Base-by-base conservation (phyloP, 306 rosid species). In the Vicia villosa region DNA sequence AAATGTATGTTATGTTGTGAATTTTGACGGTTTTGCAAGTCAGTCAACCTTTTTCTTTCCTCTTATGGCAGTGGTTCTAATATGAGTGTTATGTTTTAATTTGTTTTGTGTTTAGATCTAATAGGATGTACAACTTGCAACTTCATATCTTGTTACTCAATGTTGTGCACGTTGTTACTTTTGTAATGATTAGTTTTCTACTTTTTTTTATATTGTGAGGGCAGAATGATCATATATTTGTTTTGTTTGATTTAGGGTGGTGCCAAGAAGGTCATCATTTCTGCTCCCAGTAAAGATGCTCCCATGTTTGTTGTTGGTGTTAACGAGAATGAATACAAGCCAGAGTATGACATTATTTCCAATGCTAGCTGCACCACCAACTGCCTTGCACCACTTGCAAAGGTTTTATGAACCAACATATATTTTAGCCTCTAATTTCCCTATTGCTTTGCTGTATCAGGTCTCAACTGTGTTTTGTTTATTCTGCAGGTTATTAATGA, bases 261-360 rank as follows among this genome's bases (percentile, higher is more conserved):
- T 63, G 97, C 96, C 2, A 88, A 91, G 91, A 91, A 91, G 88
- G 96, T 91, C 70, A 73, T 91, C 69, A 91, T 91, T 76, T 91
- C 97, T 5, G 97, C 97, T 32, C 97, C 96, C 9, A 88, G 97
- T 41, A 91, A 86, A 78, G 96, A 91, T 82, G 97, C 97, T 11
- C 97, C 97, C 32, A 88, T 91, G 97, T 91, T 91, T 50, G 97
- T 91, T 8, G 86, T 91, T 4, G 97, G 97, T 70, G 97, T 91
- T 43, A 91, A 91, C 3, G 96, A 91, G 86, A 69, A 88, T 0
- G 94, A 91, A 26, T 91, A 89, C 90, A 91, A 83, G 78, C 72
- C 88, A 15, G 87, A 91, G 51, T 66, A 76, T 6, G 0, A 75
- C 57, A 70, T 91, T 47, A 78, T 91, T 65, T 91, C 97, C 42